These are phyloP conservation scores for Silene conica DNA, from an alignment of 148 eudicot species.

Conservation along the genomic window DNA sequence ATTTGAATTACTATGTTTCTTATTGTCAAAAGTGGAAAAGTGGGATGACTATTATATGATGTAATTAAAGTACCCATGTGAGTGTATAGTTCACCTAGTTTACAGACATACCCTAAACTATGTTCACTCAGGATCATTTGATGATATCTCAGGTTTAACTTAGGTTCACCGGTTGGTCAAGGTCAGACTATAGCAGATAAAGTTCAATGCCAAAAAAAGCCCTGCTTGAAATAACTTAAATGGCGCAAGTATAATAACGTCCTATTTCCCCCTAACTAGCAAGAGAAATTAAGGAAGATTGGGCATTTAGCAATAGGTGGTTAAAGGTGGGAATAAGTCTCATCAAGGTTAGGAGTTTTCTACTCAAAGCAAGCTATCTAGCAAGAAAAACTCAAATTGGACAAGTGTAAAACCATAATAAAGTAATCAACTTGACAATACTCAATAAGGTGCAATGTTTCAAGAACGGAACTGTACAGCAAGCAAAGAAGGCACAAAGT, in stretches of 20 bases:
- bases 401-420: background rate
- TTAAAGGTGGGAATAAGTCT: background rate
- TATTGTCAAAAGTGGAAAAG: no score
- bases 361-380: background rate
- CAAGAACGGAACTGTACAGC: background rate
- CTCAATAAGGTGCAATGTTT: background rate
- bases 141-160: background rate
- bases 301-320: background rate
- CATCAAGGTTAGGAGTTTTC: background rate
- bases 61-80: no score
- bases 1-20: no score
- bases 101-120: no score
- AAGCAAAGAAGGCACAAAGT: conserved; percentile 9
- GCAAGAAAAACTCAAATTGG: background rate
- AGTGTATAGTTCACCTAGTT: no score
- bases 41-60: no score
- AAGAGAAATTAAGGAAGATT: background rate
- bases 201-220: background rate
- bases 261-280: background rate
- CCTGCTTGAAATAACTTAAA: background rate
- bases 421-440: conserved; percentile 3
- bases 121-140: background rate
- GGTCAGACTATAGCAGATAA: background rate
- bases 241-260: no score
- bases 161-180: background rate